phyloP scores from a whole-genome alignment of 169 alveolate species.

The Plasmodium coatneyi region DNA sequence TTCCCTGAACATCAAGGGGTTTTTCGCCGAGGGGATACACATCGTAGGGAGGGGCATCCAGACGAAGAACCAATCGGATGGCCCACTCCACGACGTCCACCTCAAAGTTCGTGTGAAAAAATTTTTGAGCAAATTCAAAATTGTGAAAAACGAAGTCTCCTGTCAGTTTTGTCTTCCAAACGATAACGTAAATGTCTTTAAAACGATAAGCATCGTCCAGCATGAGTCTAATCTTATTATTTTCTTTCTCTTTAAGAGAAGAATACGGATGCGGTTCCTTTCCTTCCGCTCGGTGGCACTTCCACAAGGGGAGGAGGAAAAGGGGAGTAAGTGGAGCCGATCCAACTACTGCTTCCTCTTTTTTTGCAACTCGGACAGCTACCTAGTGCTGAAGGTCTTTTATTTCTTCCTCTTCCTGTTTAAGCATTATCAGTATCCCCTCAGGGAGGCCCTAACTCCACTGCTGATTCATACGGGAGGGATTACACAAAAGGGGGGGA shows the following conservation, averaged over 20 bases:
- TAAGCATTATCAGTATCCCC: constrained; percentile 38
- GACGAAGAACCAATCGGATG: not conserved
- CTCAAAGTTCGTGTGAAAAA: constrained; percentile 32
- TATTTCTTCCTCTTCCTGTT: constrained; percentile 38
- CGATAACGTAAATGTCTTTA: constrained; percentile 37
- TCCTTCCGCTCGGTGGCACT: not conserved
- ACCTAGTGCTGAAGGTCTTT: constrained; percentile 35
- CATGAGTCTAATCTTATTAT: constrained; percentile 21
- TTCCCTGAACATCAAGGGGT: constrained; percentile 49
- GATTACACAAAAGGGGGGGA: not conserved
- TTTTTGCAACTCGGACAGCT: constrained; percentile 50
- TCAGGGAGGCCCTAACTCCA: not conserved
- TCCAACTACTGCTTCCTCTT: constrained; percentile 37
- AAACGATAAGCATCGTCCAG: constrained; percentile 21
- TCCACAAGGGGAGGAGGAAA: not conserved
- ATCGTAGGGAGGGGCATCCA: not conserved
- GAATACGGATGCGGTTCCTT: constrained; percentile 1
- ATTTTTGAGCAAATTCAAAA: constrained; percentile 24
- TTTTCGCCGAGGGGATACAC: constrained; percentile 7
- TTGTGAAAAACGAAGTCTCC: constrained; percentile 3
- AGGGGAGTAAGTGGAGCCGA: not conserved
- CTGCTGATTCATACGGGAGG: not conserved
- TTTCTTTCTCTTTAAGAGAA: constrained; percentile 8
- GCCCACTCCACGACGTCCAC: not conserved
- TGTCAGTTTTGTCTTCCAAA: constrained; percentile 22